These are phyloP conservation scores for Elsinoe australis DNA, from an alignment of 2,329 filamentous ascomycete species.

Conservation along the genomic window DNA sequence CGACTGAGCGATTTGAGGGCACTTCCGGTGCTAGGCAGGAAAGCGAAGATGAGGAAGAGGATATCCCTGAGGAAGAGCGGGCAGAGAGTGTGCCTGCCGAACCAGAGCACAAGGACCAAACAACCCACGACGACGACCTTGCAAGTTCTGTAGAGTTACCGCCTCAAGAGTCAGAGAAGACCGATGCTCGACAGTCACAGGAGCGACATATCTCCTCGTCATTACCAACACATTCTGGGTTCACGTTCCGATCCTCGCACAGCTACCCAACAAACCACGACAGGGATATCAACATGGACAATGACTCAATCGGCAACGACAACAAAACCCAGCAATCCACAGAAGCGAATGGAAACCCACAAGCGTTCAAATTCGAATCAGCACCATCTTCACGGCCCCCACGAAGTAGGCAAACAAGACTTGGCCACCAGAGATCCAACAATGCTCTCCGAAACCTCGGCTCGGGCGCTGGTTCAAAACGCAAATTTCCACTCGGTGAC, in stretches of 20 bases:
- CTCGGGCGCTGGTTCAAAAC: slow-evolving; percentile 61
- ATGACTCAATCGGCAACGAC: slow-evolving; percentile 19
- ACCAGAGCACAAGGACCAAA: slow-evolving; percentile 27
- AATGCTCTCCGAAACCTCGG: slow-evolving; percentile 41
- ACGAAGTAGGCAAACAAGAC: slow-evolving; percentile 16
- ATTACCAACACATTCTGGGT: slow-evolving; percentile 43
- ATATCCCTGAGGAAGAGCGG: slow-evolving; percentile 47
- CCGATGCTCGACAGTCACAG: slow-evolving; percentile 16
- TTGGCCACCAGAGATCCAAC: slow-evolving; percentile 10
- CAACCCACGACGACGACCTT: slow-evolving; percentile 23
- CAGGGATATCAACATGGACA: slow-evolving; percentile 48
- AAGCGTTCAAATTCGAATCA: slow-evolving; percentile 29
- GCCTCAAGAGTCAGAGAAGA: background rate
- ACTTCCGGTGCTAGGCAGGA: slow-evolving; percentile 49
- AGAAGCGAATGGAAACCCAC: slow-evolving; percentile 35
- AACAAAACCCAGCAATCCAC: slow-evolving; percentile 21
- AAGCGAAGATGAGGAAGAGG: slow-evolving; percentile 60
- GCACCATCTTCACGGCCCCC: slow-evolving; percentile 27
- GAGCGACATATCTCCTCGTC: slow-evolving; percentile 36
- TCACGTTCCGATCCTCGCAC: slow-evolving; percentile 62
- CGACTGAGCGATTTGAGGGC: slow-evolving; percentile 61
- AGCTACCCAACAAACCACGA: slow-evolving; percentile 46
- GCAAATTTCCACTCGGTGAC: slow-evolving; percentile 64
- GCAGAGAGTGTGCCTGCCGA: slow-evolving; percentile 22
- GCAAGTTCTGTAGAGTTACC: slow-evolving; percentile 11